These are phyloP conservation scores for Leishmania mexicana DNA, from an alignment of 208 protist genomes.

Conservation along the genomic window DNA sequence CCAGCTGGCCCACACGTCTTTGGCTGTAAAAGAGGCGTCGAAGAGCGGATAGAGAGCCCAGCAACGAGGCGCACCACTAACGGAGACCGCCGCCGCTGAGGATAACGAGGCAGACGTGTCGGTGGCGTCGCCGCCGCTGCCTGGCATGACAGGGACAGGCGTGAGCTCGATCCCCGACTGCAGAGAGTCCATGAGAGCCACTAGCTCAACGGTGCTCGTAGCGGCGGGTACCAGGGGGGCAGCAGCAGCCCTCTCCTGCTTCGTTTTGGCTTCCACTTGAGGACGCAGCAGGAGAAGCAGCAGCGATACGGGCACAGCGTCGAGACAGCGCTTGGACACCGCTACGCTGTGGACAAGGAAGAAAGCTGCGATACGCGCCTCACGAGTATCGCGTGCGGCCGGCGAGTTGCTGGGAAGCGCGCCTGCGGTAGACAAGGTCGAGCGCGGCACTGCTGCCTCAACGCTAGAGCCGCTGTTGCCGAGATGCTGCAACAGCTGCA, in stretches of 20 bases:
- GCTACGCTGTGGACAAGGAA: constrained; percentile 58
- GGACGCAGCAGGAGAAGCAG: constrained; percentile 2
- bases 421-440: background rate
- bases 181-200: constrained; percentile 11
- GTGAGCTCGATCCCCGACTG: constrained; percentile 20
- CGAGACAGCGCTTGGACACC: constrained; percentile 55
- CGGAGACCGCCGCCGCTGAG: background rate
- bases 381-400: constrained; percentile 16
- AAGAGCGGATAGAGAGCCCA: constrained; percentile 61
- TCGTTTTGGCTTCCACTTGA: background rate
- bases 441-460: background rate
- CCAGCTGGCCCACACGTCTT: constrained; percentile 48
- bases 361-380: constrained; percentile 35
- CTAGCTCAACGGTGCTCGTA: background rate
- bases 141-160: constrained; percentile 9
- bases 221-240: background rate
- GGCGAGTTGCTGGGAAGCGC: background rate
- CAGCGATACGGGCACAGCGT: constrained; percentile 32
- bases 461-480: background rate
- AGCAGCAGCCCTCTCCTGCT: background rate
- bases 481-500: constrained; percentile 37
- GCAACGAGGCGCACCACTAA: constrained; percentile 33
- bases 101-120: background rate
- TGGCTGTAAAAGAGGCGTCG: constrained; percentile 32
- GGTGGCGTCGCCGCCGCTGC: background rate